A percentile compares a stretch with the other conserved stretches of the same genome.
phyloP scores from a whole-genome alignment of 2,329 filamentous ascomycete genomes.

The Botrytis deweyae region DNA sequence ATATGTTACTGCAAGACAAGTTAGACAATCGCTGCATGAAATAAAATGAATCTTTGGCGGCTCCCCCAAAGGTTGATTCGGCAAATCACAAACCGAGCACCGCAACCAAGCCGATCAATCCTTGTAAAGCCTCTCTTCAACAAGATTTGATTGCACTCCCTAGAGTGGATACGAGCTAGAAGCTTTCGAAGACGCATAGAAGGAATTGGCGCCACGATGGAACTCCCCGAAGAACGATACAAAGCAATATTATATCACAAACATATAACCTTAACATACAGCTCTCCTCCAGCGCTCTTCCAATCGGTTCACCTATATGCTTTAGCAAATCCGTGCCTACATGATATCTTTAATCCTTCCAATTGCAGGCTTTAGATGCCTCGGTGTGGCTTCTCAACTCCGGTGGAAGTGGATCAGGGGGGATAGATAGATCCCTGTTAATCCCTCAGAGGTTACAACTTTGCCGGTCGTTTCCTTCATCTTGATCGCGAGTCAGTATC shows the following conservation, averaged over 20 bases:
- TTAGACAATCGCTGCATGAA: conserved; percentile 18
- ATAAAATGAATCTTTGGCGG: not conserved
- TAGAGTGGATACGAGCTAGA: conserved; percentile 18
- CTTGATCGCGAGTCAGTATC: not conserved
- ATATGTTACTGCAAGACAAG: not conserved
- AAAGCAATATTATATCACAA: not conserved
- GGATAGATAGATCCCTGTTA: conserved; percentile 8
- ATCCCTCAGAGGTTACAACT: conserved; percentile 1
- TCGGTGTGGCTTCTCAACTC: conserved; percentile 13
- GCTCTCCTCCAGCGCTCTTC: not conserved
- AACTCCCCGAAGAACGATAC: not conserved
- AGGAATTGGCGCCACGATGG: conserved; percentile 17
- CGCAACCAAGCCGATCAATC: not conserved
- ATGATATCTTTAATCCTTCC: not conserved
- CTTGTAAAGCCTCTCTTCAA: conserved; percentile 3
- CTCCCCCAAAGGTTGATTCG: not conserved
- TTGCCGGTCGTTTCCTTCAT: not conserved
- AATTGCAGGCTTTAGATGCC: not conserved
- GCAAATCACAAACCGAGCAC: conserved; percentile 8
- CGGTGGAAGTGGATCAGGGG: not conserved
- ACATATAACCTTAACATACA: not conserved
- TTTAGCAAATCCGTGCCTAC: conserved; percentile 4
- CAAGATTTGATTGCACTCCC: conserved; percentile 5
- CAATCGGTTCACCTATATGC: conserved; percentile 6
- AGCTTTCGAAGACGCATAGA: conserved; percentile 23